Percentiles rank a stretch among this genome's conserved stretches.
Conservation (phyloP, 2,329 filamentous ascomycete species). For the Gremmenia infestans region DNA sequence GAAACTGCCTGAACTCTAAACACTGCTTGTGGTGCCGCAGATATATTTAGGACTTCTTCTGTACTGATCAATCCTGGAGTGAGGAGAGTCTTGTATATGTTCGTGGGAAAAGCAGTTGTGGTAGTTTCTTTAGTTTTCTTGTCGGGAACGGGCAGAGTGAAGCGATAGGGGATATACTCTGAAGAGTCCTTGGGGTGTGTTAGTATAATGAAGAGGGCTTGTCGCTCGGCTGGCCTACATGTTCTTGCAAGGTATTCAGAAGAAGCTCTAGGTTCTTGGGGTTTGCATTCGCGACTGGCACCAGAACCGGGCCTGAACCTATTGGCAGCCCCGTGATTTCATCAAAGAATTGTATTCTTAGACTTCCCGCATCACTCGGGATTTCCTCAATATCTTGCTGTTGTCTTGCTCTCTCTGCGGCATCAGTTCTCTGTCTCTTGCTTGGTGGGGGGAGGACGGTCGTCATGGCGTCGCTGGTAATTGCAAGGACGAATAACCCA, state of each 20-base stretch:
- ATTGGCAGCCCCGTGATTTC: conserved; percentile 69
- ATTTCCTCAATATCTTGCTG: conserved; percentile 72
- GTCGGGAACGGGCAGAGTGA: conserved; percentile 48
- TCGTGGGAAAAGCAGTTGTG: conserved; percentile 33
- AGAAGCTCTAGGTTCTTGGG: conserved; percentile 87
- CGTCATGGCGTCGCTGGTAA: conserved; percentile 53
- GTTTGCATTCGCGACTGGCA: conserved; percentile 77
- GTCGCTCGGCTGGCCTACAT: conserved; percentile 41
- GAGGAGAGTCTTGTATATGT: conserved; percentile 45
- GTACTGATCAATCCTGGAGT: conserved; percentile 30
- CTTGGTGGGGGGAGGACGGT: conserved; percentile 79
- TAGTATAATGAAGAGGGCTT: conserved; percentile 3
- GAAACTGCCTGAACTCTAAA: conserved; percentile 92
- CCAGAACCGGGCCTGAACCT: conserved; percentile 54
- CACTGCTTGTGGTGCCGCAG: conserved; percentile 77
- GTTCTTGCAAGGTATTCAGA: conserved; percentile 76
- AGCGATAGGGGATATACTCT: conserved; percentile 62
- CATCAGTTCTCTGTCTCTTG: conserved; percentile 78
- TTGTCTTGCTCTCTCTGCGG: conserved; percentile 62
- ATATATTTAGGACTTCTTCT: conserved; percentile 41
- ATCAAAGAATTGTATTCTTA: conserved; percentile 85
- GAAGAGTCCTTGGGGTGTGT: conserved; percentile 43
- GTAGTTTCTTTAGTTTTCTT: conserved; percentile 35
- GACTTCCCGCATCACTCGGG: conserved; percentile 65
- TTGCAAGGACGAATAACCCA: neutral